Conservation (phyloP, 441 rosid species). For the Melastoma candidum region DNA sequence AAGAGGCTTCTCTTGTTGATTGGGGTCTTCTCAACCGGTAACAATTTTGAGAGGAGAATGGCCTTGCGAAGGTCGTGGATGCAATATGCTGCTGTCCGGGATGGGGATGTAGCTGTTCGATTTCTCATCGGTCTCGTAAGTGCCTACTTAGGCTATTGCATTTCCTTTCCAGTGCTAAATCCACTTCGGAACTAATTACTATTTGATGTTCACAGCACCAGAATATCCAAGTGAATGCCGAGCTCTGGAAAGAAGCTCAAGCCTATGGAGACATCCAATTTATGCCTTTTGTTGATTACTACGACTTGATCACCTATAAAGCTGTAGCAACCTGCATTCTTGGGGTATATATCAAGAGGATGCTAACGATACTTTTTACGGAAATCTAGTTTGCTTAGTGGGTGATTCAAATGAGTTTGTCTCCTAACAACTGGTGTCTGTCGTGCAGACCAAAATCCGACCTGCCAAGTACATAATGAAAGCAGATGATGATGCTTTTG, state of each 20-base stretch:
- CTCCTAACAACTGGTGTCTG: too few relatives aligned
- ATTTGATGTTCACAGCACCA: conserved; percentile 43
- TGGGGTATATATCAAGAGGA: conserved; percentile 42
- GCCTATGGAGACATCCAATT: conserved; percentile 77
- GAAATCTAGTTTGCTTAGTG: too few relatives aligned
- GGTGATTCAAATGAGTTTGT: too few relatives aligned
- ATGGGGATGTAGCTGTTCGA: conserved; percentile 75
- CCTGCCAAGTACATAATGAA: conserved; percentile 87
- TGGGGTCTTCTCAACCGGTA: conserved; percentile 89
- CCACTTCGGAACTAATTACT: conserved; percentile 4
- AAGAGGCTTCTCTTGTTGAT: conserved; percentile 50
- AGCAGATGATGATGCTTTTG: conserved; percentile 91
- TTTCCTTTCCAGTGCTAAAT: neutral
- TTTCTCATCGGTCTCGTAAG: conserved; percentile 92
- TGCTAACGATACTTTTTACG: too few relatives aligned
- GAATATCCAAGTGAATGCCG: conserved; percentile 54
- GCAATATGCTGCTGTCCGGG: conserved; percentile 64
- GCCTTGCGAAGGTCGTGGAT: conserved; percentile 91
- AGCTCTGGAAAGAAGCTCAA: conserved; percentile 87
- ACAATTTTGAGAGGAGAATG: conserved; percentile 86
- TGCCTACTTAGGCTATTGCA: conserved; percentile 11
- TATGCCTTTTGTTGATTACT: conserved; percentile 92
- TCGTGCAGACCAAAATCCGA: conserved; percentile 61
- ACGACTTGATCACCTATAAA: conserved; percentile 74
- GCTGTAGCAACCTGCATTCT: conserved; percentile 76